A percentile compares a stretch with the other conserved stretches of the same genome.
phyloP scores from a whole-genome alignment of 208 protist genomes.

The Leishmania aethiopica region DNA sequence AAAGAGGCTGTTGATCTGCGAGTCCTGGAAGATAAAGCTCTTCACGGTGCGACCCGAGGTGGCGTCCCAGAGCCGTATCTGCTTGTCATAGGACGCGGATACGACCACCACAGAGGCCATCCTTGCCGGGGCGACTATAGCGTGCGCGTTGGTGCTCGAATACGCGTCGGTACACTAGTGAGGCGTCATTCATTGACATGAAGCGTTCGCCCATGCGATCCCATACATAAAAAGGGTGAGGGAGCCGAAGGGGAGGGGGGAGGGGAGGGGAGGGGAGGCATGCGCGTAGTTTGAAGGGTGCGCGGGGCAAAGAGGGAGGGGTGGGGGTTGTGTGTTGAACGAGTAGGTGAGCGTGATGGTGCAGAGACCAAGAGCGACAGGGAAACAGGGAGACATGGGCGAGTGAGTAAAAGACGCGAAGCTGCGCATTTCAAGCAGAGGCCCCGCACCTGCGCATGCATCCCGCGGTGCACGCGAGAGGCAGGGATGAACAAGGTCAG shows the following conservation, averaged over 20 bases:
- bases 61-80: slow-evolving; percentile 84
- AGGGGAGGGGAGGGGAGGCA: neutral
- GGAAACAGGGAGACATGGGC: too few species aligned
- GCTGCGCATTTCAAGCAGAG: neutral
- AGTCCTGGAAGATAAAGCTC: slow-evolving; percentile 77
- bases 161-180: neutral
- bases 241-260: neutral
- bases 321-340: too few species aligned
- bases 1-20: slow-evolving; percentile 79
- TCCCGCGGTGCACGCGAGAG: neutral
- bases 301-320: too few species aligned
- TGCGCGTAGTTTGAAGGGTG: neutral
- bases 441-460: too few species aligned
- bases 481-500: neutral
- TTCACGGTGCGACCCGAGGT: slow-evolving; percentile 69
- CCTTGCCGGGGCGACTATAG: neutral
- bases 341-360: too few species aligned
- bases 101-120: slow-evolving; percentile 59
- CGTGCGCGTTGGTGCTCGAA: neutral
- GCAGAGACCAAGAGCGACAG: too few species aligned
- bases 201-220: neutral
- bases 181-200: neutral
- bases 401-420: neutral
- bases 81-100: slow-evolving; percentile 87
- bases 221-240: neutral